Evolutionary conservation across 148 eudicot species (phyloP), one percentile per base, ranked within the genome.

Genomic region (Vaccinium vitisidaea): DNA sequence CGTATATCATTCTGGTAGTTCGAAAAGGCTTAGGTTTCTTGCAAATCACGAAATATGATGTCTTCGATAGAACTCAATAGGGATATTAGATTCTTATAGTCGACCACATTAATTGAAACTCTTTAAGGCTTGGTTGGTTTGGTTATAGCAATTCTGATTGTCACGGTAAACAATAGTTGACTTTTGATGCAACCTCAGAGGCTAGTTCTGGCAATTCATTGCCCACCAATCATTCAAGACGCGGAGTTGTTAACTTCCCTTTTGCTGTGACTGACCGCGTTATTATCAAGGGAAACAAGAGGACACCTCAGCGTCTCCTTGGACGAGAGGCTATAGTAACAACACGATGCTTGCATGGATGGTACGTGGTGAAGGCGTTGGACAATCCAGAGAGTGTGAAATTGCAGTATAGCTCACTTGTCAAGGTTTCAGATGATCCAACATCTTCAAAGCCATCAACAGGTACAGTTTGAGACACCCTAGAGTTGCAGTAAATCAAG

Each of bases 301-400:
- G 98, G 92, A 94, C 95, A 46, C 98, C 97, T 6, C 87, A 79
- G 27, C 94, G 94, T 18, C 94, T 95, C 88, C 95, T 95, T n/a
- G 98, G 98, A 59, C 93, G 94, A 18, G 95, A 95, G 87, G 98
- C 98, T 32, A 86, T 92, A 87, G 98, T 95, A 80, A 94, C 95
- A n/a, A 90, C 94, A 58, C 98, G 94, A 82, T 95, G 98, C 88
- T 94, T 94, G 88, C 94, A 94, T 87, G 98, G 98, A 88, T 94
- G 98, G 98, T 94, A 93, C 75, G 98, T 94, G 43, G 98, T 95
- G 70, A 95, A 94, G 92, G 94, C 98, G 5, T 82, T 95, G 87
- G 95, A 95, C 91, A 94, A 94, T 87, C 96, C 98, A 58, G 98
- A 95, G 85, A 90, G 96, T 59, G 98, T 94, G 67, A 94, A 95